phyloP scores from a whole-genome alignment of 176 grass and related monocot species.

The Carex parvula region DNA sequence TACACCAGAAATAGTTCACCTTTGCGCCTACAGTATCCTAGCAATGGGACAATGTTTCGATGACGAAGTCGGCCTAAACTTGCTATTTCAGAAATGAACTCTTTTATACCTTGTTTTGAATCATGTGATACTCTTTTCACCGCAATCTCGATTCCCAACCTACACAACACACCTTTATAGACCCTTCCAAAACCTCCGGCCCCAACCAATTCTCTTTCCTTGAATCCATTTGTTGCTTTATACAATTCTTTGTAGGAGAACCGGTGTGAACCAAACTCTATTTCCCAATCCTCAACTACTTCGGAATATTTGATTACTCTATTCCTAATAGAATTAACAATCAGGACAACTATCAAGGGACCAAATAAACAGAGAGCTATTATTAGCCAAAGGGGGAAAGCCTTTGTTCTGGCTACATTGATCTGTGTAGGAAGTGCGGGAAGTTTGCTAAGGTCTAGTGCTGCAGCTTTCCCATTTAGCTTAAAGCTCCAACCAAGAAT shows the following conservation, averaged over 20 bases:
- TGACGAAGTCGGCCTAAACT: constrained; percentile 39
- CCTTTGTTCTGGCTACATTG: background rate
- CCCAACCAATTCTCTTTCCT: constrained; percentile 33
- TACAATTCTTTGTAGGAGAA: constrained; percentile 48
- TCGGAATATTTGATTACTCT: constrained; percentile 18
- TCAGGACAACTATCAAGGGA: background rate
- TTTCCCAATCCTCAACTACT: constrained; percentile 48
- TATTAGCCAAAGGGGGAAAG: constrained; percentile 7
- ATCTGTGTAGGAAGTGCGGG: background rate
- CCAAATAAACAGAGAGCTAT: background rate
- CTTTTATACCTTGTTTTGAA: constrained; percentile 42
- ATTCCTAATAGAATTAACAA: background rate
- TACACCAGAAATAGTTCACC: constrained; percentile 33
- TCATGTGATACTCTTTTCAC: constrained; percentile 39
- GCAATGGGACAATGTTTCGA: constrained; percentile 25
- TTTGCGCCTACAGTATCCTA: constrained; percentile 35
- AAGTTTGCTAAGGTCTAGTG: constrained; percentile 26
- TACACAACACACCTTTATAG: constrained; percentile 34
- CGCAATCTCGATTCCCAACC: constrained; percentile 20
- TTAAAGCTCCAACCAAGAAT: constrained; percentile 40
- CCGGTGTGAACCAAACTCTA: constrained; percentile 30
- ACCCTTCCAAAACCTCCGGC: constrained; percentile 47
- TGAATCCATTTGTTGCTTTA: constrained; percentile 44
- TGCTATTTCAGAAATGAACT: constrained; percentile 37
- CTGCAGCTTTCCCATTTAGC: constrained; percentile 29